phyloP scores from a whole-genome alignment of 177 flowering plant genomes.

The Vitis hybrid region DNA sequence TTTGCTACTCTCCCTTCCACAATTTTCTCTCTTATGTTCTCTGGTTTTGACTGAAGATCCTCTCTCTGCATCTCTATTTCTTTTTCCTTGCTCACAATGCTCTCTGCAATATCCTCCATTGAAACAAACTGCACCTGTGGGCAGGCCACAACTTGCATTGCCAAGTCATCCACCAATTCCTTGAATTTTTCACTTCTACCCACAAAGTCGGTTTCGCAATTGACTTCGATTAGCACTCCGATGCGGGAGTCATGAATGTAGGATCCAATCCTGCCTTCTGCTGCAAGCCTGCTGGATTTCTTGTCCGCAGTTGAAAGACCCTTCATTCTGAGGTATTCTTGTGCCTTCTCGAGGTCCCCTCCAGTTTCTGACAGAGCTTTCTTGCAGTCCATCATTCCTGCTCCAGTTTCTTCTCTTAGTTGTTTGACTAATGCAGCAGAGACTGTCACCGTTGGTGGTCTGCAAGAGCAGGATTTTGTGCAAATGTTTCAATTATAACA shows the following conservation, averaged over 20 bases:
- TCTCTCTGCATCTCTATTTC: slow-evolving; percentile 95
- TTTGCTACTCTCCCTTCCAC: slow-evolving; percentile 72
- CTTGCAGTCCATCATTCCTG: slow-evolving; percentile 99
- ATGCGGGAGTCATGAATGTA: slow-evolving; percentile 94
- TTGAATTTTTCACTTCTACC: slow-evolving; percentile 86
- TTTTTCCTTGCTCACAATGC: slow-evolving; percentile 57
- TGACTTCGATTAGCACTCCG: slow-evolving; percentile 92
- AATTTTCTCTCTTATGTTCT: slow-evolving; percentile 64
- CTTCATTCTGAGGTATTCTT: slow-evolving; percentile 91
- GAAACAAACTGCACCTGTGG: slow-evolving; percentile 46
- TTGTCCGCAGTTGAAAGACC: slow-evolving; percentile 93
- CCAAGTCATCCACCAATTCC: slow-evolving; percentile 89
- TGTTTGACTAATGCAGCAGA: slow-evolving; percentile 95
- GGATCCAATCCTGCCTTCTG: slow-evolving; percentile 90
- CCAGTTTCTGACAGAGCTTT: slow-evolving; percentile 91
- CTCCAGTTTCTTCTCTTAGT: slow-evolving; percentile 93
- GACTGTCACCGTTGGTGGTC: slow-evolving; percentile 53
- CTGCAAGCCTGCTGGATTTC: slow-evolving; percentile 87
- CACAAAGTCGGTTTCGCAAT: slow-evolving; percentile 97
- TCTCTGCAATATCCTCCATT: slow-evolving; percentile 58
- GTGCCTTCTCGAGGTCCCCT: slow-evolving; percentile 91
- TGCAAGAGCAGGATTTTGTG: slow-evolving; percentile 20
- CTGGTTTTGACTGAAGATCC: slow-evolving; percentile 62
- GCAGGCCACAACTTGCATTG: slow-evolving; percentile 78
- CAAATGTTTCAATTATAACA: slow-evolving; percentile 1